A percentile compares a stretch with the other conserved stretches of the same genome.
These are phyloP conservation scores for Fusarium sp. DNA, from an alignment of 2,329 filamentous ascomycete genomes.

Conservation along the genomic window DNA sequence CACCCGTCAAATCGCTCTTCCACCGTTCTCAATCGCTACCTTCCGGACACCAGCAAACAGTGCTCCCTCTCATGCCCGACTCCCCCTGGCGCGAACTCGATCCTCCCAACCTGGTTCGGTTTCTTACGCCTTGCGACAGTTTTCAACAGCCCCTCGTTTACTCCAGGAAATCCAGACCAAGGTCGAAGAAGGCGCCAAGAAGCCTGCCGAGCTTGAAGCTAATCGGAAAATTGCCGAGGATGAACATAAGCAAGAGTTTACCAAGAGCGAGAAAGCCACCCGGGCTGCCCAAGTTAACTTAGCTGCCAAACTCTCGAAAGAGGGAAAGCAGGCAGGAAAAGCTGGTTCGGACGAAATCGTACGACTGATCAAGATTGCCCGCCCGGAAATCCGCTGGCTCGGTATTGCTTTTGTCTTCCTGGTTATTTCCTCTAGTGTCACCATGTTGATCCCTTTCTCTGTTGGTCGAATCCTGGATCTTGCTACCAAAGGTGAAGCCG, in stretches of 20 bases:
- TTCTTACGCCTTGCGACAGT: slow-evolving; percentile 43
- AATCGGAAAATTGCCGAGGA: slow-evolving; percentile 50
- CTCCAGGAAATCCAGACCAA: slow-evolving; percentile 45
- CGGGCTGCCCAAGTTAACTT: slow-evolving; percentile 91
- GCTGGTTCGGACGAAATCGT: slow-evolving; percentile 81
- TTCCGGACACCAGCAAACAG: slow-evolving; percentile 36
- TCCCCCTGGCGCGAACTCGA: slow-evolving; percentile 4
- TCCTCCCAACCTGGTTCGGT: slow-evolving; percentile 22
- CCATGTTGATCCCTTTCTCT: slow-evolving; percentile 96
- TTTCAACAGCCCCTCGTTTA: slow-evolving; percentile 45
- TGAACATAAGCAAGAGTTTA: slow-evolving; percentile 58
- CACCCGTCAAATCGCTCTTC: slow-evolving; percentile 36
- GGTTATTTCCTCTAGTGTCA: slow-evolving; percentile 89
- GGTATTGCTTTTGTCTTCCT: slow-evolving; percentile 84
- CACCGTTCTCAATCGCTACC: slow-evolving; percentile 43
- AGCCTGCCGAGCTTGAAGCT: slow-evolving; percentile 46
- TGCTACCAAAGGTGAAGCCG: slow-evolving; percentile 77
- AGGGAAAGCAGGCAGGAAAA: slow-evolving; percentile 69
- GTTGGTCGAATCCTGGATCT: slow-evolving; percentile 96
- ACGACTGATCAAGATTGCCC: slow-evolving; percentile 88
- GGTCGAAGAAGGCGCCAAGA: slow-evolving; percentile 50
- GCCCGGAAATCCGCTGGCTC: slow-evolving; percentile 83
- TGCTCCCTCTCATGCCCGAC: slow-evolving; percentile 9
- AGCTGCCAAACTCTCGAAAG: slow-evolving; percentile 86
- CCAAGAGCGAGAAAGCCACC: slow-evolving; percentile 83